A percentile compares a stretch with the other conserved stretches of the same genome.
Conservation (phyloP, 169 alveolate species). For the Plasmodium gaboni region DNA sequence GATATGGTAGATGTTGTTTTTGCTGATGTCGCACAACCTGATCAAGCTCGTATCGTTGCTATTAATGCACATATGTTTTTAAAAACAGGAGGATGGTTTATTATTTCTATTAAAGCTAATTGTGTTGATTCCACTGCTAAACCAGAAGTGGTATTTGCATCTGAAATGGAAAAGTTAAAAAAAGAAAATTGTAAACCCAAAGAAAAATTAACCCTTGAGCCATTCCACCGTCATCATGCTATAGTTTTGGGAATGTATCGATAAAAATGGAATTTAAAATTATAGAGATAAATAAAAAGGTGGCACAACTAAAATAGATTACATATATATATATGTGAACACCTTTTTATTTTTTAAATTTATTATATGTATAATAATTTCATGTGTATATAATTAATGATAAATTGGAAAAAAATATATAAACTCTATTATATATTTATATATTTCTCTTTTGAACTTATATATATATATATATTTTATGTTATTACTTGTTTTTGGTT, state of each 20-base stretch:
- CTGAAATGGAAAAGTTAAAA: conserved; percentile 93
- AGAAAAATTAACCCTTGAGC: conserved; percentile 97
- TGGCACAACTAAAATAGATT: too few species aligned
- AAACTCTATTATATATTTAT: too few species aligned
- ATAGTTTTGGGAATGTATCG: conserved; percentile 98
- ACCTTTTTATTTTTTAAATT: too few species aligned
- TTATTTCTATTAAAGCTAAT: conserved; percentile 98
- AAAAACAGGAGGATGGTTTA: conserved; percentile 98
- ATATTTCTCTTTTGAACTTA: too few species aligned
- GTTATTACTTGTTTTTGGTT: too few species aligned
- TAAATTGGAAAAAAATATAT: too few species aligned
- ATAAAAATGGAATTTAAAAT: conserved; percentile 44
- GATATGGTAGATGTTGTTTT: conserved; percentile 99
- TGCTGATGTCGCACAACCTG: conserved; percentile 99
- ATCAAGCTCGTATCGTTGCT: conserved; percentile 98
- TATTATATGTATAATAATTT: too few species aligned
- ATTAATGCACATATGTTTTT: conserved; percentile 96
- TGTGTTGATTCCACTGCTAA: conserved; percentile 99
- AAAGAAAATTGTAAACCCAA: conserved; percentile 96
- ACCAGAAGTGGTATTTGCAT: conserved; percentile 97
- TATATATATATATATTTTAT: too few species aligned
- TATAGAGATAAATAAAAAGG: too few species aligned
- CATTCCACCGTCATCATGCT: conserved; percentile 98
- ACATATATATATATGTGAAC: too few species aligned
- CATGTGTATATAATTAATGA: too few species aligned